These are phyloP conservation scores for Suillus spraguei DNA, from an alignment of 768 basidiomycete genomes.

Conservation along the genomic window DNA sequence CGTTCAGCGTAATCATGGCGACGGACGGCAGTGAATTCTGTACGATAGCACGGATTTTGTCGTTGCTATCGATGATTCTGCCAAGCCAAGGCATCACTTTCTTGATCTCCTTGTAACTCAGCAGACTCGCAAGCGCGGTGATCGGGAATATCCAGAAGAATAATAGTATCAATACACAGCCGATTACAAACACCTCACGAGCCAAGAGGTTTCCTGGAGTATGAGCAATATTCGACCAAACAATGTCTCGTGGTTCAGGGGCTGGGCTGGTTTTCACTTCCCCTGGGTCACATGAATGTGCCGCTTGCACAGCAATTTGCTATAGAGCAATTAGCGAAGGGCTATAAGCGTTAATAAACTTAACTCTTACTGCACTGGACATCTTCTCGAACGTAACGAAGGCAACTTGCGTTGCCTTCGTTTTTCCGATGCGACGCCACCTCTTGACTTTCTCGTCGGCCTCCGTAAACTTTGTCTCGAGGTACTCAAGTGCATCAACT, in stretches of 20 bases:
- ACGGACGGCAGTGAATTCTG: constrained; percentile 94
- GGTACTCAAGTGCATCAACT: constrained; percentile 89
- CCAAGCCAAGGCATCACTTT: constrained; percentile 89
- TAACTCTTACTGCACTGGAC: constrained; percentile 74
- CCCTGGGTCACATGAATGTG: constrained; percentile 69
- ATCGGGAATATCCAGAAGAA: constrained; percentile 95
- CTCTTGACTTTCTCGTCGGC: constrained; percentile 84
- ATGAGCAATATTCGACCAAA: constrained; percentile 89
- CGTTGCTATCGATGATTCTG: constrained; percentile 78
- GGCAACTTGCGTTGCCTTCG: constrained; percentile 80
- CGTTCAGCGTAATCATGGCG: constrained; percentile 90
- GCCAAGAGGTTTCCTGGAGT: constrained; percentile 57
- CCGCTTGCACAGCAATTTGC: constrained; percentile 90
- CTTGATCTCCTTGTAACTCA: constrained; percentile 94
- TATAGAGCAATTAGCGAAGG: constrained; percentile 28
- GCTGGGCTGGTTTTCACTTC: constrained; percentile 73
- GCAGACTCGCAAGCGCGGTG: constrained; percentile 78
- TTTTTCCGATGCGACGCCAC: constrained; percentile 70
- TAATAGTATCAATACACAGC: constrained; percentile 70
- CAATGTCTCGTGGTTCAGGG: constrained; percentile 93
- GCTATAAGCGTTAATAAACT: neutral
- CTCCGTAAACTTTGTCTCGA: constrained; percentile 77
- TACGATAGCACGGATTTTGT: constrained; percentile 80
- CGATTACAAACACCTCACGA: constrained; percentile 73
- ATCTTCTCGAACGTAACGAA: constrained; percentile 98